Percentiles rank a stretch among this genome's conserved stretches.
Evolutionary conservation across 768 basidiomycete genomes (phyloP).

Genomic region (Mycena polygramma): DNA sequence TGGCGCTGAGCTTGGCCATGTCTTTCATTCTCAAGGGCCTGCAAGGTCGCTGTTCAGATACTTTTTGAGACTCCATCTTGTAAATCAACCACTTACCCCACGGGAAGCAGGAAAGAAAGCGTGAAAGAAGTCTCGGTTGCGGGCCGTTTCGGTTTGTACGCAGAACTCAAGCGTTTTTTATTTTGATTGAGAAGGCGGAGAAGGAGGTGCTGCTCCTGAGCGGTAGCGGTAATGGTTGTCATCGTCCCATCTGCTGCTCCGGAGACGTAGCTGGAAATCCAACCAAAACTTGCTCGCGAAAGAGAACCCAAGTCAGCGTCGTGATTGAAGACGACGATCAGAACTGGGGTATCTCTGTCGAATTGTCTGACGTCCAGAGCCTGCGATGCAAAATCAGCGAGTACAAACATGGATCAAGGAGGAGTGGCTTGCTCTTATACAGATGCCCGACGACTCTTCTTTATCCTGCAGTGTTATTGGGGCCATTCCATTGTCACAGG

Average conservation of each 20-base stretch:
- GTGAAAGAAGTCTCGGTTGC: conserved; percentile 30
- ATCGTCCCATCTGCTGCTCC: too few species aligned
- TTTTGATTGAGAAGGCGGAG: conserved; percentile 34
- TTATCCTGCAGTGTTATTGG: conserved; percentile 18
- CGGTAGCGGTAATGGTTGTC: conserved; percentile 34
- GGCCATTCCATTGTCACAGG: conserved; percentile 10
- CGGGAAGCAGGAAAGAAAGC: conserved; percentile 34
- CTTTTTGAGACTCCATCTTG: too few species aligned
- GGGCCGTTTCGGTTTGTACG: conserved; percentile 28
- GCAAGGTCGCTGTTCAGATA: background rate
- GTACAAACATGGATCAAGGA: background rate
- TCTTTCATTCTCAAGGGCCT: conserved; percentile 29
- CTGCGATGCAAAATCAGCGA: background rate
- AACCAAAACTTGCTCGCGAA: conserved; percentile 15
- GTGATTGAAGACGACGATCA: conserved; percentile 20
- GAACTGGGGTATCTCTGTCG: conserved; percentile 21
- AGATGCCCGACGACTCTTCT: conserved; percentile 21
- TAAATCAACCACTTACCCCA: conserved; percentile 26
- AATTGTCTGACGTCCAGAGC: conserved; percentile 27
- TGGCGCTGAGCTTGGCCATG: conserved; percentile 29
- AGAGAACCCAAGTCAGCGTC: conserved; percentile 10
- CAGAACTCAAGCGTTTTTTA: conserved; percentile 24
- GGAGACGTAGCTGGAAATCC: conserved; percentile 12
- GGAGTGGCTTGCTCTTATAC: conserved; percentile 23
- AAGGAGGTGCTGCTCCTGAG: conserved; percentile 34